These are phyloP conservation scores for Cylindrotheca fusiformis DNA, from an alignment of 108 stramenopile species.

Conservation along the genomic window DNA sequence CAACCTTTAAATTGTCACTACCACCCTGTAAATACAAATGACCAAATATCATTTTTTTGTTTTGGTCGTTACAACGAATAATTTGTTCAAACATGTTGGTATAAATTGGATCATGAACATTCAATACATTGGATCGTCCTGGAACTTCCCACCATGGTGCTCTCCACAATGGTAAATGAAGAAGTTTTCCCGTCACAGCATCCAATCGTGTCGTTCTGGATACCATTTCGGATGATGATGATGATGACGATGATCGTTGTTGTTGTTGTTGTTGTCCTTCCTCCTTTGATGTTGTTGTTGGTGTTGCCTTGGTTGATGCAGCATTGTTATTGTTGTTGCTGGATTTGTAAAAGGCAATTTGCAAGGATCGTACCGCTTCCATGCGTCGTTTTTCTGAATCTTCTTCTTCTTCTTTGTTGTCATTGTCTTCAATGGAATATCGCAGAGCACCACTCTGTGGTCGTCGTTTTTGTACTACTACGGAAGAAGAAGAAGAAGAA, in stretches of 20 bases:
- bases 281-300: neutral
- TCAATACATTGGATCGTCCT: constrained; percentile 72
- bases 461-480: no score
- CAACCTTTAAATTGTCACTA: constrained; percentile 11
- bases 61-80: constrained; percentile 21
- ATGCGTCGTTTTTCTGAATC: constrained; percentile 22
- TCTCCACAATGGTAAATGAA: constrained; percentile 59
- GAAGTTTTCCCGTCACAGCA: constrained; percentile 39
- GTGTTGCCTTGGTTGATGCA: neutral
- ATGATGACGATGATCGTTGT: neutral
- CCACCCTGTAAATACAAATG: constrained; percentile 56
- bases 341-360: constrained; percentile 29
- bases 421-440: neutral
- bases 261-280: neutral
- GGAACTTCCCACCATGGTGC: constrained; percentile 76
- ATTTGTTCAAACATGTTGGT: constrained; percentile 80
- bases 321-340: neutral
- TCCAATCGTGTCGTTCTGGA: constrained; percentile 14
- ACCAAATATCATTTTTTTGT: constrained; percentile 57
- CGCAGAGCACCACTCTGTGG: no score
- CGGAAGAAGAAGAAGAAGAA: no score
- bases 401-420: constrained; percentile 15
- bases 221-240: neutral
- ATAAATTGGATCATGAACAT: constrained; percentile 67
- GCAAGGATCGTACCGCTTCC: constrained; percentile 36